Evolutionary conservation across 805 yeast genomes (phyloP).

Genomic region (Candida maltosa): DNA sequence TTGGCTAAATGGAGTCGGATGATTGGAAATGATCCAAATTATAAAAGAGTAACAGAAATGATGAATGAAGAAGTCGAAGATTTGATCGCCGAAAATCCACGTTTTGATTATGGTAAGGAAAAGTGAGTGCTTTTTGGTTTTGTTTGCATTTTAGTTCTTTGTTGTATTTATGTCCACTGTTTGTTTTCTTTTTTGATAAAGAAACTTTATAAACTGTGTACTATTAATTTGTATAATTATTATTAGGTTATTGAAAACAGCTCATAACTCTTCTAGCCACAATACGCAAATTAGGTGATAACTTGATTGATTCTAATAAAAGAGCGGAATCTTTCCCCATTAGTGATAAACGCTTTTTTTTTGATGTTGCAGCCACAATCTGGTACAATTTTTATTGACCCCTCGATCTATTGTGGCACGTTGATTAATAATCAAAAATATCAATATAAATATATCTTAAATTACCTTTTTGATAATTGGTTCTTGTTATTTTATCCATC

Average conservation of each 20-base stretch:
- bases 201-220: no score
- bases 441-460: neutral
- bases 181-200: neutral
- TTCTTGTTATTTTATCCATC: no score
- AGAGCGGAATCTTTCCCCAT: neutral
- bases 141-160: no score
- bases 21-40: conserved; percentile 29
- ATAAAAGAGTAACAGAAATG: conserved; percentile 24
- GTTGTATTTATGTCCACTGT: neutral
- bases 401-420: conserved; percentile 2
- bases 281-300: no score
- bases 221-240: no score
- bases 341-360: neutral
- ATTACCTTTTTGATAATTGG: neutral
- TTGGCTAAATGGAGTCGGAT: conserved; percentile 35
- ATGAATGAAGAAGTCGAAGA: conserved; percentile 29
- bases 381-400: no score
- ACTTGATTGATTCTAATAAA: no score
- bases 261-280: no score
- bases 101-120: conserved; percentile 6
- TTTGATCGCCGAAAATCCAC: conserved; percentile 8
- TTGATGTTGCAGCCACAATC: conserved; percentile 3
- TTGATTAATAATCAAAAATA: neutral
- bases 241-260: no score
- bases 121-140: neutral